Base-by-base conservation (phyloP, 1,284 basidiomycete genomes). In the Malassezia cuniculi region DNA sequence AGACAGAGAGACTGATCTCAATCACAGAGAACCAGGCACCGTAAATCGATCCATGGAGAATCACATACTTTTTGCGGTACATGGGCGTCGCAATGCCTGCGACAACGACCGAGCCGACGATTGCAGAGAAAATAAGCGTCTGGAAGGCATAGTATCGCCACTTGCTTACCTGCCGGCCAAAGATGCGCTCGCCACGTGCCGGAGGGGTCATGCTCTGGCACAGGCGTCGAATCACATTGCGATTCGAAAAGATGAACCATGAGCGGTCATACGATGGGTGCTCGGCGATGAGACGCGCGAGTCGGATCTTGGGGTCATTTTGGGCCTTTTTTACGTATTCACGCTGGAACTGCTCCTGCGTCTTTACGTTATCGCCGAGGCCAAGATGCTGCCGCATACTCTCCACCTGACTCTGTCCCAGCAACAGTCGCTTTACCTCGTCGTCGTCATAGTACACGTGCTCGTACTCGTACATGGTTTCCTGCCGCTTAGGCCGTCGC, bases 221-320 rank as follows among this genome's bases (percentile, higher is more conserved):
- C 41, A 80, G 68, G 36, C 73, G 75, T 0, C 90, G 80, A 28
- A 93, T 33, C 3, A 70, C 68, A 52, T 82, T 87, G 54, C 76
- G 76, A 69, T 93, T 86, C 3, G 80, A 78, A 64, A 95, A 82
- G 7, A 93, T 52, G 80, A 85, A 94, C 54, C 94, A 81, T 0
- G 83, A 78, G 58, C 80, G 81, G 69, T 95, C 90, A 59, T 83
- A 97, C 1, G 80, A 78, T 0, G 90, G 86, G 69, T 95, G 82
- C 31, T 80, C 76, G 2, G 77, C 77, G 52, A 95, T 93, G 63
- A 93, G 85, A 51, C 85, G 82, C 0, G 82, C 81, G 59, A 81
- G 82, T 58, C 78, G 77, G 10, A 82, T 82, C n/a, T 79, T 75
- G 7, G 76, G 76, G 65, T 93, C 83, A 41, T 79, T 75, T 27